Evolutionary conservation across 148 eudicot species (phyloP).

Genomic region (Dysphania ambrosioides): DNA sequence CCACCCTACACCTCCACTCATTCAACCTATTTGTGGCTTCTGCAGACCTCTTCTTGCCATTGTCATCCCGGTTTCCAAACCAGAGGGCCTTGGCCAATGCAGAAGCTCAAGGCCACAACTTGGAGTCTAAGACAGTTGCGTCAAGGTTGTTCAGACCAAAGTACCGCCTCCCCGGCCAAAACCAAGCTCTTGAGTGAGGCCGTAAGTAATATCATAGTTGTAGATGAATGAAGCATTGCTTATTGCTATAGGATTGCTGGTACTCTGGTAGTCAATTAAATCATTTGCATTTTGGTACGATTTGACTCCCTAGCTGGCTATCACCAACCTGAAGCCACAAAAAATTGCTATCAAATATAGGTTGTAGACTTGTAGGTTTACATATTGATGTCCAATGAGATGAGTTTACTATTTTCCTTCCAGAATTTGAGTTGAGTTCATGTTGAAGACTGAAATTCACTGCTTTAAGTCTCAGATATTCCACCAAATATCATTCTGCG

Average conservation of each 20-base stretch:
- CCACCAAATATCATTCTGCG: no score
- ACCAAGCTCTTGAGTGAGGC: constrained; percentile 61
- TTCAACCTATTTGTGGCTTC: constrained; percentile 78
- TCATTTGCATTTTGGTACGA: no score
- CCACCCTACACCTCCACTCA: constrained; percentile 86
- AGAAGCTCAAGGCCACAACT: constrained; percentile 86
- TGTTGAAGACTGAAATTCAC: not conserved
- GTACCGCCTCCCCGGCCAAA: constrained; percentile 84
- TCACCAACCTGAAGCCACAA: no score
- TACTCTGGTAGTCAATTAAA: not conserved
- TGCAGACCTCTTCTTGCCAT: constrained; percentile 62
- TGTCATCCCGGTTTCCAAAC: constrained; percentile 70
- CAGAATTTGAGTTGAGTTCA: not conserved
- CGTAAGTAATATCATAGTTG: constrained; percentile 33
- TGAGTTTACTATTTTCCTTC: not conserved
- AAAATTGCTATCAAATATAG: no score
- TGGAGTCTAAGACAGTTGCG: constrained; percentile 58
- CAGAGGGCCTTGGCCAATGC: constrained; percentile 69
- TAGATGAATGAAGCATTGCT: constrained; percentile 15
- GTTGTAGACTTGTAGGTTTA: no score
- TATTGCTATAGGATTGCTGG: no score
- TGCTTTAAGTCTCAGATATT: no score
- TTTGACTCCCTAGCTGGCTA: no score
- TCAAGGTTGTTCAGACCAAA: constrained; percentile 97
- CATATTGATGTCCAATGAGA: not conserved